Evolutionary conservation across 495 filamentous ascomycete genomes (phyloP).

Genomic region (Podospora pseudopauciseta): DNA sequence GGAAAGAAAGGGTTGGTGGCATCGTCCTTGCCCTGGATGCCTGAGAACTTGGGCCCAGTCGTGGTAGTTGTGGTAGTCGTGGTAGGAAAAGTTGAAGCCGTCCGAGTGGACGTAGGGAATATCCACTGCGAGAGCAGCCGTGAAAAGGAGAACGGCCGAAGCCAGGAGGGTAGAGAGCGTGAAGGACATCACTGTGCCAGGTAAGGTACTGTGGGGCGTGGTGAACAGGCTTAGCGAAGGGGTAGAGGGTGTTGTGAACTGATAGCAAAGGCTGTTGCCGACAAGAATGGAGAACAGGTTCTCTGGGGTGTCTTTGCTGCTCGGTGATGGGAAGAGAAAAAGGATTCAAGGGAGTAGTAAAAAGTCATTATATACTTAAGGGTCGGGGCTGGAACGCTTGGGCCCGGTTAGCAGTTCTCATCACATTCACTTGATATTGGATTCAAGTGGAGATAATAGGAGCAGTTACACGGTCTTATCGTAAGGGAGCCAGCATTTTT

Average conservation of each 20-base stretch:
- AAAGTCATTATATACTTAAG: background rate
- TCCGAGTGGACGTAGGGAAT: background rate
- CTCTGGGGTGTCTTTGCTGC: background rate
- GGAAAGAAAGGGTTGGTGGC: background rate
- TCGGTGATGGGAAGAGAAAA: background rate
- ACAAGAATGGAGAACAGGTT: background rate
- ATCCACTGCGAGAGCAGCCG: background rate
- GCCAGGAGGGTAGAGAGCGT: background rate
- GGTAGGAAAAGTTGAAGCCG: background rate
- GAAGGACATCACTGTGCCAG: background rate
- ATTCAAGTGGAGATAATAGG: background rate
- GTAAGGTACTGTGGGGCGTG: background rate
- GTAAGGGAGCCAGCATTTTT: too few relatives aligned
- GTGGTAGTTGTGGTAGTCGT: background rate
- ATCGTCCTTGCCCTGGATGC: background rate
- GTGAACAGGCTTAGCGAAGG: background rate
- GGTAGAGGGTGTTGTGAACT: background rate
- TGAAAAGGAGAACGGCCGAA: background rate
- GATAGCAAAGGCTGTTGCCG: background rate
- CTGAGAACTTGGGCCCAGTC: background rate
- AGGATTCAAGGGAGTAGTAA: background rate
- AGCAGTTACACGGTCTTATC: too few relatives aligned
- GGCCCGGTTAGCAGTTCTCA: background rate
- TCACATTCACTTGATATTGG: background rate
- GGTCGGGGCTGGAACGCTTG: background rate